Evolutionary conservation across 2,329 filamentous ascomycete species (phyloP).

Genomic region (Seiridium cupressi): DNA sequence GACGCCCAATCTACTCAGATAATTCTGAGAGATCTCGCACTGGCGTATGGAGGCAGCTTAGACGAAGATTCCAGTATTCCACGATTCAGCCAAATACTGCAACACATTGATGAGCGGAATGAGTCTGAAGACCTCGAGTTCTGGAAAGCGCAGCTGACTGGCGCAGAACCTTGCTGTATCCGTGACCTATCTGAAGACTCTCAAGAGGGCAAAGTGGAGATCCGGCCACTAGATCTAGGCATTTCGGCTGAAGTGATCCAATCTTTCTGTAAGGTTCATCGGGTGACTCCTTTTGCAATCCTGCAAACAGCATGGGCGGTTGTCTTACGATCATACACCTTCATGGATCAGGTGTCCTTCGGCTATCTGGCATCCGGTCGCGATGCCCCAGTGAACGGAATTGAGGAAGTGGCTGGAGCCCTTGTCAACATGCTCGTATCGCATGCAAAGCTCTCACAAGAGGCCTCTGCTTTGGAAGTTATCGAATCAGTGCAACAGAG

Average conservation of each 20-base stretch:
- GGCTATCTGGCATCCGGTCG: background rate
- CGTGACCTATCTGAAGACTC: slow-evolving; percentile 2
- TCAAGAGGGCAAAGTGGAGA: background rate
- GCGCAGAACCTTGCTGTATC: slow-evolving; percentile 7
- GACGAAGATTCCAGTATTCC: background rate
- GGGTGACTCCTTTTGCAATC: slow-evolving; percentile 5
- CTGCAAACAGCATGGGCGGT: slow-evolving; percentile 6
- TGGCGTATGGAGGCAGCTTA: background rate
- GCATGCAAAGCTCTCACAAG: background rate
- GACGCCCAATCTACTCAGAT: slow-evolving; percentile 7
- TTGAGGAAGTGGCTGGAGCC: background rate
- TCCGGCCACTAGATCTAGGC: background rate
- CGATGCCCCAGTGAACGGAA: slow-evolving; percentile 2
- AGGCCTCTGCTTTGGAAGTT: background rate
- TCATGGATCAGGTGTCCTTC: slow-evolving; percentile 4
- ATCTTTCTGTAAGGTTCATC: slow-evolving; percentile 5
- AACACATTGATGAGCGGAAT: background rate
- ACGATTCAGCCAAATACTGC: slow-evolving; percentile 6
- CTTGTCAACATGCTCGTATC: slow-evolving; percentile 7
- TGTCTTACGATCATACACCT: background rate
- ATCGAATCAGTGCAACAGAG: background rate
- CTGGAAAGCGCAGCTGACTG: slow-evolving; percentile 4
- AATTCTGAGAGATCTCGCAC: slow-evolving; percentile 5
- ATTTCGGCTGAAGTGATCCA: slow-evolving; percentile 1
- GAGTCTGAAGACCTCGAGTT: background rate